phyloP scores from a whole-genome alignment of 768 basidiomycete species.

The Cyclocybe cylindracea region DNA sequence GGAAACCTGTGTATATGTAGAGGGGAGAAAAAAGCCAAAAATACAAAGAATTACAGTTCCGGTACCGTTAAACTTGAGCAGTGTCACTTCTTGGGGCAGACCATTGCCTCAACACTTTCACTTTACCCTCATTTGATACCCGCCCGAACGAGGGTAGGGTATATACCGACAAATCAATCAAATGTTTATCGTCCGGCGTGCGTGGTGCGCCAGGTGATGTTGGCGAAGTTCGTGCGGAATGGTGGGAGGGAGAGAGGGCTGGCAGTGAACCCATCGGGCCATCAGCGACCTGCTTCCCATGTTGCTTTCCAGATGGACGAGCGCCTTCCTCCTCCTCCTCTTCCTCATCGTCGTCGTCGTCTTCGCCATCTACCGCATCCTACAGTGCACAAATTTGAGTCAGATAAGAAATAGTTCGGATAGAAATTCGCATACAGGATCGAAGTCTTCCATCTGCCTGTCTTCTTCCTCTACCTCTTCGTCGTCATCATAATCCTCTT shows the following conservation, averaged over 20 bases:
- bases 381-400: conserved; percentile 18
- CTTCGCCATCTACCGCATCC: conserved; percentile 53
- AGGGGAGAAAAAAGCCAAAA: conserved; percentile 10
- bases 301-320: conserved; percentile 27
- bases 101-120: conserved; percentile 56
- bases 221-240: conserved; percentile 53
- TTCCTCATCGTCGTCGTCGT: conserved; percentile 62
- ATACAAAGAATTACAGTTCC: conserved; percentile 12
- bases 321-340: conserved; percentile 63
- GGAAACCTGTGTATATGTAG: conserved; percentile 13
- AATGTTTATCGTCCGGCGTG: conserved; percentile 43
- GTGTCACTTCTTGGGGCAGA: conserved; percentile 32
- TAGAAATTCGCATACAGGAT: conserved; percentile 52
- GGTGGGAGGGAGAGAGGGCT: conserved; percentile 40
- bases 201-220: conserved; percentile 47
- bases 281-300: conserved; percentile 11
- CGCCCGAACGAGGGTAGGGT: conserved; percentile 29
- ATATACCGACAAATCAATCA: conserved; percentile 26
- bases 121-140: conserved; percentile 36
- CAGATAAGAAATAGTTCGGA: conserved; percentile 4
- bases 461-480: conserved; percentile 75
- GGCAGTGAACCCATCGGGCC: conserved; percentile 18
- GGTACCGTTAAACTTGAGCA: conserved; percentile 35
- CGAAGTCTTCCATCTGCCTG: conserved; percentile 85
- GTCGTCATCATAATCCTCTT: conserved; percentile 61